Evolutionary conservation across 495 filamentous ascomycete genomes (phyloP).

Genomic region (Paragyromitra xinjiangensis): DNA sequence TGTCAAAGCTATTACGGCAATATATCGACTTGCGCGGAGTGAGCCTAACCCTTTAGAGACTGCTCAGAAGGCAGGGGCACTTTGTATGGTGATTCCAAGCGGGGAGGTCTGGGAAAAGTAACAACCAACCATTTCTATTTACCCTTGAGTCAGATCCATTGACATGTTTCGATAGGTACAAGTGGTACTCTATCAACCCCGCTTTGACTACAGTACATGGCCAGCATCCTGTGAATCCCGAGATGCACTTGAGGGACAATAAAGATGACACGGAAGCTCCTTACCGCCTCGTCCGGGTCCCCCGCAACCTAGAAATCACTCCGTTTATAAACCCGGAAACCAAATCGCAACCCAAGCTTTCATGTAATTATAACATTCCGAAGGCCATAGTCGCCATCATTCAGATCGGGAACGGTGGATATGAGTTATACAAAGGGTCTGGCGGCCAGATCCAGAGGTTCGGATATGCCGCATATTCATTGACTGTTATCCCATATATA

Average conservation of each 20-base stretch:
- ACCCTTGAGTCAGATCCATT: background rate
- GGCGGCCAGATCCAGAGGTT: slow-evolving; percentile 60
- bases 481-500: slow-evolving; percentile 62
- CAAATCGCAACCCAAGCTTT: background rate
- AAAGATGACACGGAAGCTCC: background rate
- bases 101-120: background rate
- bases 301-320: background rate
- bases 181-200: background rate
- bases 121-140: background rate
- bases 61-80: background rate
- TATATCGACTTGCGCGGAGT: background rate
- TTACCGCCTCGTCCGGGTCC: background rate
- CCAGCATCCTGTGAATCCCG: background rate
- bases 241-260: background rate
- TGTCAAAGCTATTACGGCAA: background rate
- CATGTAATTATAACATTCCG: slow-evolving; percentile 50
- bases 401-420: slow-evolving; percentile 58
- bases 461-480: slow-evolving; percentile 62
- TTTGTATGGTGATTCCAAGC: background rate
- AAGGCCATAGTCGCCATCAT: slow-evolving; percentile 58
- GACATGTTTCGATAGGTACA: background rate
- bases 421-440: slow-evolving; percentile 58
- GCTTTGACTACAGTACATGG: background rate
- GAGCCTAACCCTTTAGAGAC: background rate
- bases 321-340: background rate